Evolutionary conservation across 768 basidiomycete species (phyloP), one percentile per base, ranked within the genome.

Genomic region (Trametes sanguinea): DNA sequence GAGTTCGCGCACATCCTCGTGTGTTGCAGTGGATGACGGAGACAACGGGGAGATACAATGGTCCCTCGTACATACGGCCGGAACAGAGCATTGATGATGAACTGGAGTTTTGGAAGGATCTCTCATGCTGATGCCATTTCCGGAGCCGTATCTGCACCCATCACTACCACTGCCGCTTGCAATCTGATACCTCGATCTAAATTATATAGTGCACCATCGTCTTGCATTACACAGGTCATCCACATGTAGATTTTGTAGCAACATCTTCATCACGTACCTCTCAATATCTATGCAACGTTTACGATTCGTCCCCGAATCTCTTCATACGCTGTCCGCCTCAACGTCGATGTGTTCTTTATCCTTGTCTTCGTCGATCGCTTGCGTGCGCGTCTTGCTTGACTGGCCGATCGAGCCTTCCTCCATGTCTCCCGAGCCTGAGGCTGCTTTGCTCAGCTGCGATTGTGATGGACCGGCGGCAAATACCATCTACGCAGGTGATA

Each of bases 1-100:
- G 89, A 70, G 84, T 90, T 13, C 75, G 77, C 67, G 88, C 85
- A 5, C 85, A 90, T 71, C 83, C 84, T 6, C 80, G 81, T 14
- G 88, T 90, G 10, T 66, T 89, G 1, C 76, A 75, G 46, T 90
- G 87, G 88, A 73, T 85, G 64, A 71, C 75, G 2, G 66, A 74
- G 3, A 72, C 74, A 27, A 50, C 61, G 14, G 72, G 64, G 56
- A 50, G 46, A 14, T 59, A 59, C 42, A 22, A 17, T 30, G 57
- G 57, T 4, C 62, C 48, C 22, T 56, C 65, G 10, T 63, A 68
- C 33, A 63, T 46, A 14, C 63, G 67, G 10, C 35, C 35, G 35
- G 70, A 66, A 39, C 56, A 33, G 2, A 80, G 82, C 46, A 57
- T 62, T 27, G 79, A 79, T 5, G 63, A 59, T 4, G 63, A 61